Evolutionary conservation across 768 basidiomycete genomes (phyloP), one percentile per base, ranked within the genome.

Genomic region (Tulasnella sp.): DNA sequence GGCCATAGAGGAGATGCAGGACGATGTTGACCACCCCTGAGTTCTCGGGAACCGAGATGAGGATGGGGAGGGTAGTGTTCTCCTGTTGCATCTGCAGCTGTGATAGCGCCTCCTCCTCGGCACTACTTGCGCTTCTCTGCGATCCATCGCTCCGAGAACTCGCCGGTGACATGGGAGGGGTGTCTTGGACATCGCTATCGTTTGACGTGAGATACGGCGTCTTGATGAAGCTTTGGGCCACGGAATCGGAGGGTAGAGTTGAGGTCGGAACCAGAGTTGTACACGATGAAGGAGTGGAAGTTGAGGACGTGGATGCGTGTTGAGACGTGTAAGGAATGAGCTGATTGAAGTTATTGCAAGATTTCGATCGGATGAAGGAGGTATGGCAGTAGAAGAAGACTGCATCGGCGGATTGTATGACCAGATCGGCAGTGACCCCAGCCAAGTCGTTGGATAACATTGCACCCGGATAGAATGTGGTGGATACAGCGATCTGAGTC

Each of bases 301-400:
- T 5, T 21, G 31, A 22, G 31, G 38, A 56, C 15, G 34, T 25
- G 5, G 31, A 25, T 27, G 59, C 31, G 15, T 31, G 24, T 12
- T 21, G 24, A 27, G 25, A 21, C 10, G 43, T 21, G 46, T 22
- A 7, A 11, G 48, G 2, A 72, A 62, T 2, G 83, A 77, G 19
- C 3, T 75, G 72, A 48, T 77, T 75, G 70, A 90, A 89, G 11
- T 69, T 71, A 63, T 88, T 91, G 30, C 73, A 70, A 11, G 89
- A 91, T 10, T 74, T 76, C 2, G 70, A 66, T 31, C 84, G 74
- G 44, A 91, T 72, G 53, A 80, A 65, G 44, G 79, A 72, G 0
- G 75, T 72, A 68, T 90, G 86, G 4, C 83, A 83, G 66, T 90
- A 90, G 76, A 92, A 92, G 70, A 88, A 87, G 42, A 92, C 86